Conservation (phyloP, 768 basidiomycete species). For the Solioccasus polychromus region DNA sequence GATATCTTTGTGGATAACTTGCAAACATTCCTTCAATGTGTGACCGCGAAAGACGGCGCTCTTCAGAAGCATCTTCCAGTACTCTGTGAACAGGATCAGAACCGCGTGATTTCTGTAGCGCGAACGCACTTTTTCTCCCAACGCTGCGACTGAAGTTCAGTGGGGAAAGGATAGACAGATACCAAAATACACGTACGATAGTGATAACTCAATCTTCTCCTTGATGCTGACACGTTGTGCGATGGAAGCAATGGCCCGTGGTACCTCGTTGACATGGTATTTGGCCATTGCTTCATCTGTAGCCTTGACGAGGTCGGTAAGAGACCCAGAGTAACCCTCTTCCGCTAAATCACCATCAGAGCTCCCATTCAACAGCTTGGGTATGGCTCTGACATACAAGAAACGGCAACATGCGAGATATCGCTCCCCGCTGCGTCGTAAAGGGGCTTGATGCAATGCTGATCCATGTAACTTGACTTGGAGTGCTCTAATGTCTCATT, state of each 20-base stretch:
- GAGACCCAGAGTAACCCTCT: slow-evolving; percentile 5
- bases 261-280: slow-evolving; percentile 8
- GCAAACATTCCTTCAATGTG: slow-evolving; percentile 9
- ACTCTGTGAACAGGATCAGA: slow-evolving; percentile 1
- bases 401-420: slow-evolving; percentile 3
- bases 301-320: neutral
- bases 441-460: slow-evolving; percentile 6
- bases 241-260: slow-evolving; percentile 8
- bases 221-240: slow-evolving; percentile 17
- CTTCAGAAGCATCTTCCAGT: slow-evolving; percentile 9
- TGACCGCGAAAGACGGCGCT: slow-evolving; percentile 7
- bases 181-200: slow-evolving; percentile 2
- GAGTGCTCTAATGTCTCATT: neutral
- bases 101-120: no score
- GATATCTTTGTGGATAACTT: slow-evolving; percentile 11
- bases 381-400: slow-evolving; percentile 2
- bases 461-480: neutral
- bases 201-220: slow-evolving; percentile 13
- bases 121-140: slow-evolving; percentile 12
- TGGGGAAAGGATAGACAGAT: neutral
- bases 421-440: neutral
- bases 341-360: slow-evolving; percentile 1
- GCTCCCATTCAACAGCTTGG: neutral
- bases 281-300: slow-evolving; percentile 5
- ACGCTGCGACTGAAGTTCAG: neutral